phyloP scores from a whole-genome alignment of 2,329 filamentous ascomycete species.

The Colletotrichum shisoi region DNA sequence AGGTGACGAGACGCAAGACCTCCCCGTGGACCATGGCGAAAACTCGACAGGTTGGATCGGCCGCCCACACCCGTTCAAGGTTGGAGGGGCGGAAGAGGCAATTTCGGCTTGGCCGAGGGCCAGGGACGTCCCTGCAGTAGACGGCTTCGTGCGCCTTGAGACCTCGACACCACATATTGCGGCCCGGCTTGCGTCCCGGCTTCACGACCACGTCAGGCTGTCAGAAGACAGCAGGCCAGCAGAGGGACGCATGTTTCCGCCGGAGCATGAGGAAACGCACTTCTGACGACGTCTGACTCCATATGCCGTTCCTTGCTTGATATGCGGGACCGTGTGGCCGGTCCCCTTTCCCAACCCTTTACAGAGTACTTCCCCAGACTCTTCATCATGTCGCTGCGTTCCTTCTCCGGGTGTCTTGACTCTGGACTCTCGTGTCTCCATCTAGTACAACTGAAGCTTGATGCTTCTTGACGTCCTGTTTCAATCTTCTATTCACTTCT shows the following conservation, averaged over 20 bases:
- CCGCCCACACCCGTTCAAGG: not conserved
- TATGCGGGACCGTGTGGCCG: slow-evolving; percentile 8
- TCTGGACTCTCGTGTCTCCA: not conserved
- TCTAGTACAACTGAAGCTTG: slow-evolving; percentile 10
- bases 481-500: not conserved
- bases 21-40: no score
- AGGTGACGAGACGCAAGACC: no score
- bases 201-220: slow-evolving; percentile 24
- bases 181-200: slow-evolving; percentile 27
- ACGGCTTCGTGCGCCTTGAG: slow-evolving; percentile 20
- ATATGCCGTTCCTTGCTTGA: slow-evolving; percentile 6
- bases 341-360: slow-evolving; percentile 2
- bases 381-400: slow-evolving; percentile 20
- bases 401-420: not conserved
- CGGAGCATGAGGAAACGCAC: not conserved
- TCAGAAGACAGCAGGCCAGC: not conserved
- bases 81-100: no score
- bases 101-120: not conserved
- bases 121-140: slow-evolving; percentile 8
- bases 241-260: slow-evolving; percentile 6
- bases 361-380: slow-evolving; percentile 14
- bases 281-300: slow-evolving; percentile 16
- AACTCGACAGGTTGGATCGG: not conserved
- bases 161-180: slow-evolving; percentile 12
- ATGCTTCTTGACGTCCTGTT: slow-evolving; percentile 16